Evolutionary conservation across 148 eudicot species (phyloP), one percentile per base, ranked within the genome.

Genomic region (Hydrangea macrophylla): DNA sequence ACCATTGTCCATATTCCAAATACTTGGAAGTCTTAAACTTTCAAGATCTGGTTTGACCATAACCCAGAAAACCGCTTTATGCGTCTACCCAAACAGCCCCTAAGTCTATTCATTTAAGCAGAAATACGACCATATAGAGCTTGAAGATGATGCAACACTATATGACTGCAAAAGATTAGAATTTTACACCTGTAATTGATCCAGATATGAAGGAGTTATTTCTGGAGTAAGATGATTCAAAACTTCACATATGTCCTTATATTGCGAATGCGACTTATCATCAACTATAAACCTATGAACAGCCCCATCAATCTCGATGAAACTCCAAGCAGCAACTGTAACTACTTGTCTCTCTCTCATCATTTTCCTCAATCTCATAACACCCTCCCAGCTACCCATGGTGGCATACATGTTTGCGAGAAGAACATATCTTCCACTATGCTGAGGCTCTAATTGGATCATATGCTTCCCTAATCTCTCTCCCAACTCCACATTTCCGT

Each of bases 371-470:
- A 73, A 44, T 31, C 51, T 73, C 12, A 39, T 23, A 27, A 73
- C 81, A 68, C 35, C 70, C 45, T 73, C 74, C 81, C 77, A 78
- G 62, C 70, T 36, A 28, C 81, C 81, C 66, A 56, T 58, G 42
- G 70, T 35, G 40, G 77, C 81, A 69, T 73, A 73, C 73, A 78
- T 57, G 67, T 78, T 78, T 32, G 81, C 72, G 20, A 73, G 63
- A 12, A 63, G 67, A 12, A 73, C 69, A 39, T 78, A 78, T 65
- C 77, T 53, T 23, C 81, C 81, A 51, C 77, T 73, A 35, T 73
- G 77, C 27, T 40, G 70, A 73, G 81, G 81, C 30, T 78, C 81
- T 58, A 78, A 30, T 54, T 73, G 70, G 32, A 78, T 58, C 74
- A 78, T 28, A 58, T 10, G 35, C 44, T 63, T 62, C 39, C 77